Evolutionary conservation across 164 flowering plant species (phyloP).

Genomic region (Umbellularia californica): DNA sequence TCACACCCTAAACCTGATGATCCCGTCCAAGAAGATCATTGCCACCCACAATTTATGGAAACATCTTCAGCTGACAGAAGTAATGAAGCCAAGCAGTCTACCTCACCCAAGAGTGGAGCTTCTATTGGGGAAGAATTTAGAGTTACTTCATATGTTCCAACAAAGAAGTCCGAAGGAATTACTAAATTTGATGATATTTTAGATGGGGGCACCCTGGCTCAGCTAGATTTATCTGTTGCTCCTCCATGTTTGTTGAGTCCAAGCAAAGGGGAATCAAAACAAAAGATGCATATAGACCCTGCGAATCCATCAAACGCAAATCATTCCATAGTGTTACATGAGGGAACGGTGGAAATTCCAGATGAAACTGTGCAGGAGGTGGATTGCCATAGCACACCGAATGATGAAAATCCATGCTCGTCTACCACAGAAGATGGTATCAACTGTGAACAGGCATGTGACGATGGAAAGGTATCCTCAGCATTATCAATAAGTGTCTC

Average conservation of each 20-base stretch:
- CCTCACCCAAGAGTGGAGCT: neutral
- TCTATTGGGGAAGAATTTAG: conserved; percentile 4
- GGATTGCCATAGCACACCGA: neutral
- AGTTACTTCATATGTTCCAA: conserved; percentile 4
- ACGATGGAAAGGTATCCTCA: conserved; percentile 9
- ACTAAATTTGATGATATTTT: neutral
- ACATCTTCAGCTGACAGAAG: conserved; percentile 5
- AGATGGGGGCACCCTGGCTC: conserved; percentile 5
- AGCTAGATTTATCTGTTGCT: conserved; percentile 22
- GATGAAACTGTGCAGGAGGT: conserved; percentile 10
- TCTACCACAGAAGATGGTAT: conserved; percentile 9
- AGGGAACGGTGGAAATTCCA: conserved; percentile 10
- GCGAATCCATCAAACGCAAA: conserved; percentile 15
- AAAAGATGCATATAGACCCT: neutral
- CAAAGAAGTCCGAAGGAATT: conserved; percentile 5
- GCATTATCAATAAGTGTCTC: conserved; percentile 4
- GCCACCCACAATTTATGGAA: conserved; percentile 4
- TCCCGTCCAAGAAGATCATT: conserved; percentile 1
- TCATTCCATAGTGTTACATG: conserved; percentile 7
- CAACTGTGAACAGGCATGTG: conserved; percentile 6
- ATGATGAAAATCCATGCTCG: neutral
- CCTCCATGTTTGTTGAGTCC: conserved; percentile 16
- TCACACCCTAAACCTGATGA: conserved; percentile 1
- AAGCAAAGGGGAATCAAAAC: neutral
- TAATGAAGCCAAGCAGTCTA: neutral